phyloP scores from a whole-genome alignment of 1,284 basidiomycete species.

The Cystobasidium sp. region DNA sequence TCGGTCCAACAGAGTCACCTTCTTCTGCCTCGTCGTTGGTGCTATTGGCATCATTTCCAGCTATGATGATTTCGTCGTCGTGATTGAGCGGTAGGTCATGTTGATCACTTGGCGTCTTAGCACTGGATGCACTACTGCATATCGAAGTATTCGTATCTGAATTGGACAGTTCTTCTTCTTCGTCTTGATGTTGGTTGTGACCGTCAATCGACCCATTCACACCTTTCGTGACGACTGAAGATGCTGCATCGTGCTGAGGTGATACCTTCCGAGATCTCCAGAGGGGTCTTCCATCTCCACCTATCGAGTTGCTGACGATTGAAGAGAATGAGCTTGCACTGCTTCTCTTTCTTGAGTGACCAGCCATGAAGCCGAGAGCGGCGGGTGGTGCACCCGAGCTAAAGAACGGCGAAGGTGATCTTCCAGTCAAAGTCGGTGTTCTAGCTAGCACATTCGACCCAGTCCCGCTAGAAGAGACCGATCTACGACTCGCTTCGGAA shows the following conservation, averaged over 20 bases:
- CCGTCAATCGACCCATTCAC: not conserved
- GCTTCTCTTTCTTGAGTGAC: constrained; percentile 32
- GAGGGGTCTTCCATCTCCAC: not conserved
- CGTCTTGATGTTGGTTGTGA: constrained; percentile 13
- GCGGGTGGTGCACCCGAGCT: constrained; percentile 37
- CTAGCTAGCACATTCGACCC: constrained; percentile 21
- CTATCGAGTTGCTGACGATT: constrained; percentile 19
- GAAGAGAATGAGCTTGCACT: constrained; percentile 32
- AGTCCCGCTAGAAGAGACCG: constrained; percentile 16
- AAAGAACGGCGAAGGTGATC: constrained; percentile 39
- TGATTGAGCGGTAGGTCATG: constrained; percentile 7
- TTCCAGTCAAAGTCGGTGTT: constrained; percentile 38
- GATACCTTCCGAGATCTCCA: constrained; percentile 28
- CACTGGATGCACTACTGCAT: constrained; percentile 37
- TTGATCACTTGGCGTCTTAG: constrained; percentile 34
- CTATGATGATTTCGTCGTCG: not conserved
- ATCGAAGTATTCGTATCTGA: constrained; percentile 42
- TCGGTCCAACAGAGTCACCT: not conserved
- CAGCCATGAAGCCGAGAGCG: constrained; percentile 32
- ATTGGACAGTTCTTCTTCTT: constrained; percentile 42
- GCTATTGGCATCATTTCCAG: not conserved
- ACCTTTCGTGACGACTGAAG: constrained; percentile 2
- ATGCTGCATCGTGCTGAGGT: constrained; percentile 1
- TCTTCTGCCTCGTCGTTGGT: constrained; percentile 1
- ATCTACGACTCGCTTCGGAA: constrained; percentile 14